Conservation (phyloP, 371 early-diverging fungal genomes). For the Syncephalastrum contaminatum region DNA sequence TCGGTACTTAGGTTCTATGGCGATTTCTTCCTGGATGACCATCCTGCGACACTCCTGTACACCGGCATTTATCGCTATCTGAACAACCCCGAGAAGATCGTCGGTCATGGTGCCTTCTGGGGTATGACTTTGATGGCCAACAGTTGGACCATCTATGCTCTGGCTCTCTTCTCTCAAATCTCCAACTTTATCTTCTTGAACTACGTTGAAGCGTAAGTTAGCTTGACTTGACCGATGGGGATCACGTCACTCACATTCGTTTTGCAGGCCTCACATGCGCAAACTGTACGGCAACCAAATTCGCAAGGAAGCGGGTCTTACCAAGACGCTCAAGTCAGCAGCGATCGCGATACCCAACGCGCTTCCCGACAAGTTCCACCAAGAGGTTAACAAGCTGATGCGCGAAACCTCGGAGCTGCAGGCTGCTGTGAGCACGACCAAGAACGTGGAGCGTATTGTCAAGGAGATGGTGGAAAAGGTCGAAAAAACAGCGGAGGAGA, state of each 20-base stretch:
- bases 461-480: conserved; percentile 60
- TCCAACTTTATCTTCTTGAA: conserved; percentile 77
- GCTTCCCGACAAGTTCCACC: conserved; percentile 31
- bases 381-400: conserved; percentile 36
- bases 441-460: conserved; percentile 56
- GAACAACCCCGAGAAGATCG: conserved; percentile 91
- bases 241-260: neutral
- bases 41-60: conserved; percentile 63
- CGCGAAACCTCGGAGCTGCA: conserved; percentile 40
- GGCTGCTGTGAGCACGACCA: conserved; percentile 40
- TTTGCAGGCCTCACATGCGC: conserved; percentile 73
- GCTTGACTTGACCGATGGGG: neutral
- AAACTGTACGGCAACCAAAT: conserved; percentile 80
- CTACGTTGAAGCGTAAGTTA: conserved; percentile 68
- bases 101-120: conserved; percentile 89
- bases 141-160: conserved; percentile 72
- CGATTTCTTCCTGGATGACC: conserved; percentile 81
- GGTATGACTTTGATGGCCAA: conserved; percentile 85
- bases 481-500: conserved; percentile 61
- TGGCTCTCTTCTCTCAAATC: conserved; percentile 82
- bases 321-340: conserved; percentile 52
- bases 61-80: conserved; percentile 85
- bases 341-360: conserved; percentile 34
- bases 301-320: conserved; percentile 78
- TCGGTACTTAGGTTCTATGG: conserved; percentile 67